Evolutionary conservation across 768 basidiomycete species (phyloP).

Genomic region (Lyophyllum semitale): DNA sequence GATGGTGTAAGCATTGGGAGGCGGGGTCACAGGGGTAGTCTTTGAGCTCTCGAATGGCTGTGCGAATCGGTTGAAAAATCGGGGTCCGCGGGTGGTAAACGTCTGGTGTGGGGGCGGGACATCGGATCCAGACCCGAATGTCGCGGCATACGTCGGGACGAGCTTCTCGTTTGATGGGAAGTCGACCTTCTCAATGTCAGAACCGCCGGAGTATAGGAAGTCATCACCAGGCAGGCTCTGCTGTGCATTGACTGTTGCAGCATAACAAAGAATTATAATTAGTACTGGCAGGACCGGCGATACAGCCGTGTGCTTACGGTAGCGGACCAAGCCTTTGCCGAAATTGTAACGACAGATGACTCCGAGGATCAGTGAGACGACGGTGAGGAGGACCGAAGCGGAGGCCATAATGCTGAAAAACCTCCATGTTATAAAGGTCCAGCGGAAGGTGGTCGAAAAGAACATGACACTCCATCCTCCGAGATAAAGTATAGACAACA

Average conservation of each 20-base stretch:
- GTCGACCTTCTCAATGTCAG: slow-evolving; percentile 57
- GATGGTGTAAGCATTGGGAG: slow-evolving; percentile 35
- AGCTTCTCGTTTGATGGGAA: slow-evolving; percentile 57
- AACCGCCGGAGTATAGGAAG: slow-evolving; percentile 34
- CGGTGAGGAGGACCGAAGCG: slow-evolving; percentile 57
- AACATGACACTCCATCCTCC: slow-evolving; percentile 77
- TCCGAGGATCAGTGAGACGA: slow-evolving; percentile 60
- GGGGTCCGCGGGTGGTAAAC: slow-evolving; percentile 45
- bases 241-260: slow-evolving; percentile 51
- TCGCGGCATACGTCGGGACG: slow-evolving; percentile 55
- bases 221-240: slow-evolving; percentile 45
- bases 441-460: slow-evolving; percentile 68
- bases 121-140: slow-evolving; percentile 35
- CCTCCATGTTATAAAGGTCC: slow-evolving; percentile 72
- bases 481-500: slow-evolving; percentile 60
- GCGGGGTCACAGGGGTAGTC: slow-evolving; percentile 28
- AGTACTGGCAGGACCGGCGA: background rate
- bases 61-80: slow-evolving; percentile 45
- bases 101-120: slow-evolving; percentile 38
- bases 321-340: slow-evolving; percentile 69
- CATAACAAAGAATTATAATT: slow-evolving; percentile 14
- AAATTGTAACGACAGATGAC: slow-evolving; percentile 74
- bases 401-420: slow-evolving; percentile 71
- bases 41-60: slow-evolving; percentile 39
- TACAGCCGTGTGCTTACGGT: slow-evolving; percentile 48